Evolutionary conservation across 2,329 filamentous ascomycete species (phyloP).

Genomic region (Cercospora zeina): DNA sequence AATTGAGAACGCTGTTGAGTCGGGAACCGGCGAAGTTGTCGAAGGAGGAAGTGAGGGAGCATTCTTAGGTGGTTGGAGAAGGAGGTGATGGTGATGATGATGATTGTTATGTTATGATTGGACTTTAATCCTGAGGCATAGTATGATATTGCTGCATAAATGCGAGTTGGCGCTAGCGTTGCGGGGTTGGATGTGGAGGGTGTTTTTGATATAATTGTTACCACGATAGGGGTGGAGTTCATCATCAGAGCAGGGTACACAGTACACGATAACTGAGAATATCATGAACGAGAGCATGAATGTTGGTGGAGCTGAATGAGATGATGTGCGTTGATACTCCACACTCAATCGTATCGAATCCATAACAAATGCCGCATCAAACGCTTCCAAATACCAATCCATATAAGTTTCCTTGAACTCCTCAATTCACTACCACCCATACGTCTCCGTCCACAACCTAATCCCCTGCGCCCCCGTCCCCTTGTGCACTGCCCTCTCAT

Average conservation of each 20-base stretch:
- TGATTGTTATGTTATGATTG: neutral
- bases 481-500: slow-evolving; percentile 67
- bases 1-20: slow-evolving; percentile 62
- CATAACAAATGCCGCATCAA: too few species aligned
- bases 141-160: slow-evolving; percentile 1
- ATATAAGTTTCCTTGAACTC: too few species aligned
- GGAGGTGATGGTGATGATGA: too few species aligned
- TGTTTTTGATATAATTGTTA: neutral
- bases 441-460: slow-evolving; percentile 60
- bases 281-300: neutral
- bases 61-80: slow-evolving; percentile 39
- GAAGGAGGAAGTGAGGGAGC: slow-evolving; percentile 48
- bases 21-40: slow-evolving; percentile 58
- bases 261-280: neutral
- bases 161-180: neutral
- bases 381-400: too few species aligned
- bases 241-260: neutral
- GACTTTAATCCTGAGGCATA: neutral
- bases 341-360: neutral
- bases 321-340: neutral
- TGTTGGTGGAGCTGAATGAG: neutral
- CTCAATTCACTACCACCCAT: slow-evolving; percentile 45
- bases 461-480: slow-evolving; percentile 66
- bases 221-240: too few species aligned
- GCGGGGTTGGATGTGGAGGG: neutral